Percentiles rank a stretch among this genome's conserved stretches.
phyloP scores from a whole-genome alignment of 352 stramenopile genomes.

The Sclerospora graminicola region DNA sequence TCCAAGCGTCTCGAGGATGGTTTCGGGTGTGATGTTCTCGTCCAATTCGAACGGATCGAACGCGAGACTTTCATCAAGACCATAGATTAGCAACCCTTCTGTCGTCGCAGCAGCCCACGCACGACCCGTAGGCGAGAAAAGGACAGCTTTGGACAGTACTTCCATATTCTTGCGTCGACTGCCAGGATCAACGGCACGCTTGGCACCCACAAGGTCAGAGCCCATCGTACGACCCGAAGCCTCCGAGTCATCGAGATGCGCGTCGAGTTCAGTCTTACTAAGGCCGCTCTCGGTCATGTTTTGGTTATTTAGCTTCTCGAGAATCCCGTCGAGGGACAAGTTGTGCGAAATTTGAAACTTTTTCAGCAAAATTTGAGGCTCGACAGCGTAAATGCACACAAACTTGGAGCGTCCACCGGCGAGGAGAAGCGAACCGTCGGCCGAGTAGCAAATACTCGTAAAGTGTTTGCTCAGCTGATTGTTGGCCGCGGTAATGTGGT shows the following conservation, averaged over 20 bases:
- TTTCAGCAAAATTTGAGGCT: constrained; percentile 92
- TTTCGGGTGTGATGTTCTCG: constrained; percentile 94
- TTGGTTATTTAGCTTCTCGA: constrained; percentile 93
- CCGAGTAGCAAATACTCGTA: constrained; percentile 98
- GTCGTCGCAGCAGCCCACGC: constrained; percentile 95
- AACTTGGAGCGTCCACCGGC: constrained; percentile 97
- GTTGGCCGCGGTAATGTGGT: constrained; percentile 80
- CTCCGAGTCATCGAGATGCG: constrained; percentile 39
- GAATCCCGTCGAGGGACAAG: constrained; percentile 90
- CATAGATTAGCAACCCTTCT: constrained; percentile 97
- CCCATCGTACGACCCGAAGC: constrained; percentile 16
- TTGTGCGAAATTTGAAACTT: constrained; percentile 99
- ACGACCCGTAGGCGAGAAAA: constrained; percentile 95
- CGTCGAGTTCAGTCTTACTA: constrained; percentile 61
- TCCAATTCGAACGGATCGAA: constrained; percentile 99
- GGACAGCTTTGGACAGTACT: constrained; percentile 86
- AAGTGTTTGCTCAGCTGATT: constrained; percentile 96
- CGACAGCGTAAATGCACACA: constrained; percentile 98
- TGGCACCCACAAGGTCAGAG: constrained; percentile 62
- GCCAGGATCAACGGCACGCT: constrained; percentile 89
- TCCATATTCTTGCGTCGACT: constrained; percentile 79
- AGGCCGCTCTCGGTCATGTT: constrained; percentile 71
- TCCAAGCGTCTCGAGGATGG: constrained; percentile 81
- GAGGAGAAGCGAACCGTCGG: constrained; percentile 95
- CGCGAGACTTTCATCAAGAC: constrained; percentile 91